Conservation (phyloP, 495 filamentous ascomycete species). For the Trichoderma orchidacearum region DNA sequence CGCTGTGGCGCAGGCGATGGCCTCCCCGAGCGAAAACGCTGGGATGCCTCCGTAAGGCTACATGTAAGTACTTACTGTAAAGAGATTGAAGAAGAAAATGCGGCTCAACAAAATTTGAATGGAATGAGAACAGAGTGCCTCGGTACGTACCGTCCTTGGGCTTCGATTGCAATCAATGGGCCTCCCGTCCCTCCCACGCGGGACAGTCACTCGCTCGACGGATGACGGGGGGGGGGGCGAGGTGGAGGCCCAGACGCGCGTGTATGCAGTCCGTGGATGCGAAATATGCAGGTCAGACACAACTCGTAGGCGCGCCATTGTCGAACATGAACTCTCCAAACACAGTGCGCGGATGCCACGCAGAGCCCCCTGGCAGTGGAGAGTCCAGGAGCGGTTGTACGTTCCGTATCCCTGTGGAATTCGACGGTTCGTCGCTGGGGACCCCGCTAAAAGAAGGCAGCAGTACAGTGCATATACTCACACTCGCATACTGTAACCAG, state of each 20-base stretch:
- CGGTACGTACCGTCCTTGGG: too few species aligned
- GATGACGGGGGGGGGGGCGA: too few species aligned
- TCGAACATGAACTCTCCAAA: too few species aligned
- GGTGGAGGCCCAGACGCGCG: background rate
- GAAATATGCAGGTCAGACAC: background rate
- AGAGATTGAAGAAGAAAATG: too few species aligned
- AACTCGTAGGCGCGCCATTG: background rate
- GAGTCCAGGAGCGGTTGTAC: too few species aligned
- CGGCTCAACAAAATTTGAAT: background rate
- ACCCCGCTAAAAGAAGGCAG: background rate
- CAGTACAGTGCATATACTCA: background rate
- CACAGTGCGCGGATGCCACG: slow-evolving; percentile 1
- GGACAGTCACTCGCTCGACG: background rate
- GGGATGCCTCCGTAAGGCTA: too few species aligned
- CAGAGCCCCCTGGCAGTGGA: too few species aligned
- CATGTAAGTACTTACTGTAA: too few species aligned
- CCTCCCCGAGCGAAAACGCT: background rate
- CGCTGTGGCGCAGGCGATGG: background rate
- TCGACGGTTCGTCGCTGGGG: background rate
- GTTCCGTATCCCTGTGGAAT: background rate
- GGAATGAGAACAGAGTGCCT: too few species aligned
- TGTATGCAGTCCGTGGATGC: too few species aligned
- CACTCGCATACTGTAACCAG: background rate
- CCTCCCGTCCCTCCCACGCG: background rate
- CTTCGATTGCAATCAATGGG: too few species aligned